Conservation (phyloP, 306 rosid species). For the Vicia sativa region DNA sequence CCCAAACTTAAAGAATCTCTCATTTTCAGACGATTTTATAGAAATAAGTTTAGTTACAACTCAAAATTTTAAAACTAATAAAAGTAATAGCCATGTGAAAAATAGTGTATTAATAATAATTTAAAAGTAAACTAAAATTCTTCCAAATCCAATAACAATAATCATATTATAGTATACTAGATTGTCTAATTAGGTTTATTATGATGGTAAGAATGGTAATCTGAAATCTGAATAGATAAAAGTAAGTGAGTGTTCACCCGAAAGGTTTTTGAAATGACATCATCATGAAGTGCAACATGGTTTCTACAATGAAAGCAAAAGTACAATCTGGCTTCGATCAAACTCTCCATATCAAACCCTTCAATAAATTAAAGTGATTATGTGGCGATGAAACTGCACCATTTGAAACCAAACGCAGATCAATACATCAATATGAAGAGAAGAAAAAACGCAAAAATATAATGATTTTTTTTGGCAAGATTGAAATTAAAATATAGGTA, state of each 20-base stretch:
- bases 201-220: background rate
- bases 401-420: background rate
- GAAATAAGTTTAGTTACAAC: no score
- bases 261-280: constrained; percentile 68
- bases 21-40: no score
- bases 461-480: background rate
- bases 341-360: constrained; percentile 47
- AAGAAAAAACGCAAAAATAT: background rate
- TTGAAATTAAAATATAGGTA: constrained; percentile 11
- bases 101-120: background rate
- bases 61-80: background rate
- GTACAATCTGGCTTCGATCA: constrained; percentile 60
- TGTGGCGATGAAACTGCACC: background rate
- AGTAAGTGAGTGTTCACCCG: constrained; percentile 51
- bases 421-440: constrained; percentile 12
- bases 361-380: background rate
- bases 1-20: no score
- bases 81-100: background rate
- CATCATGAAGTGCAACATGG: constrained; percentile 68
- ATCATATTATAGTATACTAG: background rate
- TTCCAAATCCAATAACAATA: constrained; percentile 4
- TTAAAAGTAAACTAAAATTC: background rate
- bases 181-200: background rate
- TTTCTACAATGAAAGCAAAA: constrained; percentile 62
- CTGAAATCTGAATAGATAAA: background rate